Base-by-base conservation (phyloP, 1,284 basidiomycete species). In the Sporisorium exsertum region DNA sequence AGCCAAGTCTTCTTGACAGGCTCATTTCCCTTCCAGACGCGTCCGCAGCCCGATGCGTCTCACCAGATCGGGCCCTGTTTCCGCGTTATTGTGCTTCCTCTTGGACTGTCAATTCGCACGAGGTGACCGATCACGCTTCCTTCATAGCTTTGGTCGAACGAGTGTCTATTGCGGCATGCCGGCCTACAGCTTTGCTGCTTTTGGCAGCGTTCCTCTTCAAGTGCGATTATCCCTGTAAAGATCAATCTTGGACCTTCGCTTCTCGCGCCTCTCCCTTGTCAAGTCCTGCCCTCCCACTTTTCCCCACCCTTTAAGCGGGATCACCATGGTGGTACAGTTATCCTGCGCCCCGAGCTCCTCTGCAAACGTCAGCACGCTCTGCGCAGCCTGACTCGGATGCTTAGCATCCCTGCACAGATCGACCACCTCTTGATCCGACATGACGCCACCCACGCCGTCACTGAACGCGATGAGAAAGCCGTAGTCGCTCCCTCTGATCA, bases 221-320 rank as follows among this genome's bases (percentile, higher is more conserved):
- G 65, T 68, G n/a, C 81, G 78, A 27, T 72, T 69, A 35, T 74
- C 73, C 15, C 81, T 66, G 32, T 58, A 83, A 1, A 83, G 18
- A 56, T 83, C 81, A 12, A 78, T 64, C 56, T 77, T 77, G 42
- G 58, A 66, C 32, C 79, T 56, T 8, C 81, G 60, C 62, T 76
- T 55, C 40, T 78, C 74, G 13, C 81, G 59, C 40, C 72, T 60
- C 35, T 70, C 68, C 47, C 90, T 90, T 0, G 95, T 97, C 70
- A 88, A 87, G 84, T 99, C 96, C 7, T 90, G 88, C 0, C 92
- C 95, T 20, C 87, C 88, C 2, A 93, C 88, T 67, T 91, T 89
- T 3, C 92, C 93, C 96, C 96, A 99, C 10, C 95, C 95, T 10
- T 92, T 90, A 9, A 99, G 89, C 6, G 96, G 96, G 13, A 98